Evolutionary conservation across 345 rosid species (phyloP).

Genomic region (Bretschneidera sinensis): DNA sequence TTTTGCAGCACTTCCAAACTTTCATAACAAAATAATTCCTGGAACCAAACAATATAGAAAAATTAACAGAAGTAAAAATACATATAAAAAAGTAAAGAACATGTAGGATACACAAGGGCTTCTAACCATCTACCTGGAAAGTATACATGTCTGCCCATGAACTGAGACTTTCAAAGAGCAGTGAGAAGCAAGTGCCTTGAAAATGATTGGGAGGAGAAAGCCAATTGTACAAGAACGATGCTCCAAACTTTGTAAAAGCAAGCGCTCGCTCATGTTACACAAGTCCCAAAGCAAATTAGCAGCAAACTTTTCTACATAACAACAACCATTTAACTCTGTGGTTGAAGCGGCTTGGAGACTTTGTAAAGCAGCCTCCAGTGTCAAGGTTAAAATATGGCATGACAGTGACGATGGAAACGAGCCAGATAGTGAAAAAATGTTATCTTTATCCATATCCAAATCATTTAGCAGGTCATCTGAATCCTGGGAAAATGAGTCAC

Average conservation of each 20-base stretch:
- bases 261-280: conserved; percentile 52
- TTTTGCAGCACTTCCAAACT: conserved; percentile 79
- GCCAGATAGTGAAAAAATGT: conserved; percentile 23
- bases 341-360: conserved; percentile 29
- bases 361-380: conserved; percentile 50
- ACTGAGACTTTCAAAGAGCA: conserved; percentile 33
- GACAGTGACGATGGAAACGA: conserved; percentile 53
- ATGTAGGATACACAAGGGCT: too few relatives aligned
- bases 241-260: conserved; percentile 62
- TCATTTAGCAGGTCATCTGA: conserved; percentile 17
- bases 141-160: conserved; percentile 28
- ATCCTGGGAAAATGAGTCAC: conserved; percentile 21
- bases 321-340: conserved; percentile 24
- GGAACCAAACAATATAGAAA: conserved; percentile 21
- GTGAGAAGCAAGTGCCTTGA: conserved; percentile 49
- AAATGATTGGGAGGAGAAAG: conserved; percentile 64
- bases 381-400: conserved; percentile 56
- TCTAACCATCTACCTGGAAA: conserved; percentile 46
- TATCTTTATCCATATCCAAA: conserved; percentile 26
- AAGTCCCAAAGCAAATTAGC: conserved; percentile 63
- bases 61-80: neutral
- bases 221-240: conserved; percentile 73
- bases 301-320: conserved; percentile 35
- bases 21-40: conserved; percentile 57
- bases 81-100: conserved; percentile 3